Conservation (phyloP, 805 yeast genomes). For the Sugiyamaella boreocaroliniensis region DNA sequence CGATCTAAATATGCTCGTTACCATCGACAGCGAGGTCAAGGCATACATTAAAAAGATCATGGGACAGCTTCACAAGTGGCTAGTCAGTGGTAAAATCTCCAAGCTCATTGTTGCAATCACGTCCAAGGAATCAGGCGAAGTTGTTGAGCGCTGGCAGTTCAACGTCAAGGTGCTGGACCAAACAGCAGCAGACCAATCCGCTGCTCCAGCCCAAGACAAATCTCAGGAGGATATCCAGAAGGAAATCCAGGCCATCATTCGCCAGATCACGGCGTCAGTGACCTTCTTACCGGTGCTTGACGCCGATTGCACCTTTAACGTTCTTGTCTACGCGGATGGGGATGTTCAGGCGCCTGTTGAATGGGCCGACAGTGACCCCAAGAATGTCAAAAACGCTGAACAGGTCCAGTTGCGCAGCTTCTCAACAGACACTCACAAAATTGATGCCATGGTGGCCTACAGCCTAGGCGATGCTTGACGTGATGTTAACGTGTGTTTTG, state of each 20-base stretch:
- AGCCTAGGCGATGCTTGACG: slow-evolving; percentile 26
- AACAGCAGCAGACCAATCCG: neutral
- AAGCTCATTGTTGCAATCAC: slow-evolving; percentile 68
- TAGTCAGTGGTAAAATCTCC: slow-evolving; percentile 59
- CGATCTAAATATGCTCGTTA: slow-evolving; percentile 65
- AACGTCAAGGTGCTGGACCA: slow-evolving; percentile 41
- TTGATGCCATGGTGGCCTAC: slow-evolving; percentile 68
- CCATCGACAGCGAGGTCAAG: slow-evolving; percentile 70
- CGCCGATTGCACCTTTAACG: slow-evolving; percentile 69
- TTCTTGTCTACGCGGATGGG: slow-evolving; percentile 68
- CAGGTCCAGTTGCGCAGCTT: slow-evolving; percentile 64
- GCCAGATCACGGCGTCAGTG: slow-evolving; percentile 84
- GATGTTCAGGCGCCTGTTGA: slow-evolving; percentile 63
- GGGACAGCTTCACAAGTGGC: slow-evolving; percentile 66
- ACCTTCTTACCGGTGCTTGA: slow-evolving; percentile 75
- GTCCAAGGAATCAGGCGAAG: slow-evolving; percentile 57
- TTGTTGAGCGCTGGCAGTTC: slow-evolving; percentile 84
- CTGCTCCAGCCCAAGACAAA: slow-evolving; percentile 20
- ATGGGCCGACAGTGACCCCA: slow-evolving; percentile 75
- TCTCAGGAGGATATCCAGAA: slow-evolving; percentile 48
- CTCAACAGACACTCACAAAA: slow-evolving; percentile 58
- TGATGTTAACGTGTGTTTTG: neutral
- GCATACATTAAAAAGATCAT: slow-evolving; percentile 60
- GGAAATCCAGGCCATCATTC: slow-evolving; percentile 77
- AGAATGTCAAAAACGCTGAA: slow-evolving; percentile 53